Percentiles rank a stretch among this genome's conserved stretches.
These are phyloP conservation scores for Pythium pyrilobum DNA, from an alignment of 352 stramenopile genomes.

Conservation along the genomic window DNA sequence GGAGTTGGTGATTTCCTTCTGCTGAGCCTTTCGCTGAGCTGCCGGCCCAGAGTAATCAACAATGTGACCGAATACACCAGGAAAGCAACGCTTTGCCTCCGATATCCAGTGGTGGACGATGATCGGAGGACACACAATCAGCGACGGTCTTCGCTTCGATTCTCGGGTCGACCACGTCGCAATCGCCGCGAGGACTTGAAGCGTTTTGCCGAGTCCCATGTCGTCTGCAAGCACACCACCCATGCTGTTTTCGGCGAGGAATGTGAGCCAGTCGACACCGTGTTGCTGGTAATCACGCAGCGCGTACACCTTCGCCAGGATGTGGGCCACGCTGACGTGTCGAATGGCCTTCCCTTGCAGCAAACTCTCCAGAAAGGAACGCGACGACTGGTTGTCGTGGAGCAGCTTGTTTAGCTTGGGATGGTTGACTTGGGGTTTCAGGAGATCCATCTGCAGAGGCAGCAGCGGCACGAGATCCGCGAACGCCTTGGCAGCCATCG, in stretches of 20 bases:
- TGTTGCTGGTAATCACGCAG: slow-evolving; percentile 76
- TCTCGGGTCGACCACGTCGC: slow-evolving; percentile 20
- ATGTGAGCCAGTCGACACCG: slow-evolving; percentile 72
- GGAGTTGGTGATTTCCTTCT: neutral
- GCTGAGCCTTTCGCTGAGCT: slow-evolving; percentile 39
- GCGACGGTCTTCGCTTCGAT: neutral
- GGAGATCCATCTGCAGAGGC: slow-evolving; percentile 70
- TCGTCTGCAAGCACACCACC: slow-evolving; percentile 82
- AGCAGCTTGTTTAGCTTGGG: slow-evolving; percentile 20
- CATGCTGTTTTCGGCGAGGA: slow-evolving; percentile 65
- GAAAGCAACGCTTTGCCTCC: slow-evolving; percentile 88
- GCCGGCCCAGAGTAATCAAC: slow-evolving; percentile 74
- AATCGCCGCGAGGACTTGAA: slow-evolving; percentile 91
- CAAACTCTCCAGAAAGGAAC: slow-evolving; percentile 62
- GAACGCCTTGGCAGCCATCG: slow-evolving; percentile 55
- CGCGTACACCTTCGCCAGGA: slow-evolving; percentile 24
- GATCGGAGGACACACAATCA: slow-evolving; percentile 94
- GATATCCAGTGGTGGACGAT: slow-evolving; percentile 94
- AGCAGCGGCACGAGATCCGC: slow-evolving; percentile 63
- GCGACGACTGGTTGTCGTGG: slow-evolving; percentile 49
- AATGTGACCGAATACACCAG: slow-evolving; percentile 43
- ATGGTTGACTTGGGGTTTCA: slow-evolving; percentile 3
- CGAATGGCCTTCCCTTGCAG: slow-evolving; percentile 52
- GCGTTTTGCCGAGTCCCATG: slow-evolving; percentile 93
- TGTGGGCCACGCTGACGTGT: slow-evolving; percentile 23